Conservation (phyloP, 192 early-diverging fungal genomes). For the Spinellus fusiger region DNA sequence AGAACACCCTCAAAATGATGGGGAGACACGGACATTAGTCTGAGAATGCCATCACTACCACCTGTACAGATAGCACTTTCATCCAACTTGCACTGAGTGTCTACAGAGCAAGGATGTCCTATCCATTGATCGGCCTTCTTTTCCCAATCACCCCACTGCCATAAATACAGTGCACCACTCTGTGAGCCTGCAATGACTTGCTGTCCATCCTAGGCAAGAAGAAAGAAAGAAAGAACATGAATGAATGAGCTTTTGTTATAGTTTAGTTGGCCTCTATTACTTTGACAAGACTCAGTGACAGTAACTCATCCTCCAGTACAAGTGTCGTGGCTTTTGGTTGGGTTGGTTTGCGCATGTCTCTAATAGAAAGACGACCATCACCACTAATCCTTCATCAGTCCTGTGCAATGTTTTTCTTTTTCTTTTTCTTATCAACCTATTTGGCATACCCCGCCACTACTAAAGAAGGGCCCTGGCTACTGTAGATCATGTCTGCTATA, state of each 20-base stretch:
- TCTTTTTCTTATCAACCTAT: neutral
- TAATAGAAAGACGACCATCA: constrained; percentile 85
- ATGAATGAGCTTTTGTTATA: neutral
- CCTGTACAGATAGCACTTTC: constrained; percentile 86
- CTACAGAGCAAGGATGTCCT: constrained; percentile 92
- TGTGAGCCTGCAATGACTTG: constrained; percentile 91
- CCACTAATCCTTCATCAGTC: constrained; percentile 44
- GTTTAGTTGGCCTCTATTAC: constrained; percentile 21
- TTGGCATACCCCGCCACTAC: constrained; percentile 56
- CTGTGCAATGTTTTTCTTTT: too few species aligned
- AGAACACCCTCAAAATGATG: constrained; percentile 84
- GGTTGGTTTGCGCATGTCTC: constrained; percentile 78
- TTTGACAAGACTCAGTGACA: constrained; percentile 72
- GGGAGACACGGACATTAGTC: constrained; percentile 80
- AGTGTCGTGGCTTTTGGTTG: constrained; percentile 76
- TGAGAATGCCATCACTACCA: constrained; percentile 86
- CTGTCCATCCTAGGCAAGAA: constrained; percentile 47
- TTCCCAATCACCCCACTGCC: constrained; percentile 82
- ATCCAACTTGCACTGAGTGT: constrained; percentile 75
- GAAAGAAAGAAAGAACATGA: constrained; percentile 4
- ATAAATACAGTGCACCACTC: constrained; percentile 82
- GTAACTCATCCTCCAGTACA: constrained; percentile 89
- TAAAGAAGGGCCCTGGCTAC: constrained; percentile 61
- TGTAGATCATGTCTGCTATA: constrained; percentile 80
- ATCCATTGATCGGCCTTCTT: constrained; percentile 86